phyloP scores from a whole-genome alignment of 352 stramenopile species.

The Globisporangium solare region DNA sequence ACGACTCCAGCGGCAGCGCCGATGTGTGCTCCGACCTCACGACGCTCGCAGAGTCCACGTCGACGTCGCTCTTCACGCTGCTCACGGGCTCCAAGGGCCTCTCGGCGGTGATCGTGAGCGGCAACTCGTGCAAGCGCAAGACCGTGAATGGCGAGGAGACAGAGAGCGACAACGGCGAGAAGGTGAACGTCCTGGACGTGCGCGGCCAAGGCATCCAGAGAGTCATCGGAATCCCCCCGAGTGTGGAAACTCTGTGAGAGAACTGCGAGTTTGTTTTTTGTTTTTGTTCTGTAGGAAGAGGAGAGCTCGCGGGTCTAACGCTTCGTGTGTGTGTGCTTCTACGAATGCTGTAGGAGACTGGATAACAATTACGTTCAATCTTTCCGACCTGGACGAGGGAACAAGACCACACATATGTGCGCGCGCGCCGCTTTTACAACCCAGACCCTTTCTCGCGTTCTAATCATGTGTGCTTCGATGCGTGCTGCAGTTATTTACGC shows the following conservation, averaged over 20 bases:
- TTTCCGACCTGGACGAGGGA: conserved; percentile 3
- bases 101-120: conserved; percentile 6
- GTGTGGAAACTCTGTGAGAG: conserved; percentile 6
- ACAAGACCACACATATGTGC: conserved; percentile 11
- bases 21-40: conserved; percentile 28
- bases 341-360: neutral
- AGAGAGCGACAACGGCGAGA: neutral
- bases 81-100: too few species aligned
- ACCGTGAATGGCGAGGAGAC: conserved; percentile 14
- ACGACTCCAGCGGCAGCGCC: neutral
- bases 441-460: too few species aligned
- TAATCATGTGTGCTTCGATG: too few species aligned
- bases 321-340: neutral
- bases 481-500: conserved; percentile 23
- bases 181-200: conserved; percentile 8
- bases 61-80: neutral
- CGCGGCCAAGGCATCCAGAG: conserved; percentile 6
- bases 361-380: conserved; percentile 11
- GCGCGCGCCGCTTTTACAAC: neutral
- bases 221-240: conserved; percentile 7
- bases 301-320: neutral
- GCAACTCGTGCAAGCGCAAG: conserved; percentile 2
- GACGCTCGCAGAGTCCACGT: conserved; percentile 10
- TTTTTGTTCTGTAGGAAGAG: neutral
- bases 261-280: neutral